Base-by-base conservation (phyloP, 768 basidiomycete genomes). In the Amanita rubescens region DNA sequence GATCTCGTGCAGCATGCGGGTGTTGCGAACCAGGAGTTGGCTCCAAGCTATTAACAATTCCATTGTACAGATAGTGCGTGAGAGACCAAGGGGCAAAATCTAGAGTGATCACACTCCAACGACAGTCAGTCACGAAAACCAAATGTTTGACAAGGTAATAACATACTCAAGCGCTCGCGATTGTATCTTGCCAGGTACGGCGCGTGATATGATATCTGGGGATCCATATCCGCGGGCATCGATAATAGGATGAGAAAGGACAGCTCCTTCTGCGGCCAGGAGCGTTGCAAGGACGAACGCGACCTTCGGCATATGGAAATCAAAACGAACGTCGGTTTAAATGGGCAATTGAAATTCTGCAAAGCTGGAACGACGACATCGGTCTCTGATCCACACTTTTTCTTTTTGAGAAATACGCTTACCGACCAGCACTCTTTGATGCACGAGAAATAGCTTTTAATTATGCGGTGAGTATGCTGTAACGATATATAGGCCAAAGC, bases 391-490 rank as follows among this genome's bases (percentile, higher is more conserved):
- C 19, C n/a, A 7, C 38, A 17, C n/a, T 39, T 6, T 19, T 17
- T 39, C 19, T 17, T 17, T 39, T n/a, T n/a, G n/a, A 39, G n/a
- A 6, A 39, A 15, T n/a, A 17, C 5, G 39, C 49, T 41, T n/a
- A 50, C 49, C 49, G 49, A 39, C 49, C 37, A 50, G 49, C 49
- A 41, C 49, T 39, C 15, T 30, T 30, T 3, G 8, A 30, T 30
- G 27, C 8, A 30, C 3, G 8, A 30, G 3, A 30, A 3, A 30
- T 8, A 30, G 27, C 27, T 30, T 4, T 30, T 4, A 30, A 30
- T 30, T 8, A 3, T 30, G 8, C 27, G 3, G 27, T 30, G 27
- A 30, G 27, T 30, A 30, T n/a, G n/a, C n/a, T n/a, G n/a, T 8
- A 30, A 30, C 3, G 5, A 30, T 20, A 17, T 34, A 15, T 38